Conservation (phyloP, 1,284 basidiomycete genomes). For the Inonotus hispidus region DNA sequence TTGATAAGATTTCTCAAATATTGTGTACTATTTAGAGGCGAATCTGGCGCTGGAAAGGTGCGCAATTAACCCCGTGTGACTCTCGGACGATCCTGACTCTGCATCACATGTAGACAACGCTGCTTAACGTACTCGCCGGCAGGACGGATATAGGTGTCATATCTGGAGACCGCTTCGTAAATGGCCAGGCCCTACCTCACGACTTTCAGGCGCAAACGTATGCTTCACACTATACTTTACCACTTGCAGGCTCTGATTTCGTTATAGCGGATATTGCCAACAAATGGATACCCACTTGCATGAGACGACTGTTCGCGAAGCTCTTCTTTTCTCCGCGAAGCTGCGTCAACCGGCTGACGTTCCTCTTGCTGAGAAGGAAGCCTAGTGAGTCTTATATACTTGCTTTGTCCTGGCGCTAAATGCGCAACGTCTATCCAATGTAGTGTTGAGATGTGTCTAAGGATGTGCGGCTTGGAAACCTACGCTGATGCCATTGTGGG, state of each 20-base stretch:
- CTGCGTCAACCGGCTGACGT: slow-evolving; percentile 73
- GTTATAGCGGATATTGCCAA: slow-evolving; percentile 62
- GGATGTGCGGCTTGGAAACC: slow-evolving; percentile 70
- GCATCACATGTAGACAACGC: slow-evolving; percentile 53
- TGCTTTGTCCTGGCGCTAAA: not conserved
- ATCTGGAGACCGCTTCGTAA: slow-evolving; percentile 72
- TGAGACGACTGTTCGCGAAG: slow-evolving; percentile 75
- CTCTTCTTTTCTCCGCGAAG: slow-evolving; percentile 76
- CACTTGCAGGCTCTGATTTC: slow-evolving; percentile 8
- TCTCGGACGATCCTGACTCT: slow-evolving; percentile 18
- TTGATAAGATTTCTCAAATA: not conserved
- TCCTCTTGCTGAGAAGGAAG: slow-evolving; percentile 68
- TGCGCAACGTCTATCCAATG: not conserved
- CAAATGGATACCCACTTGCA: slow-evolving; percentile 78
- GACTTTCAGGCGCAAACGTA: slow-evolving; percentile 74
- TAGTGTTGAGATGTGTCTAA: slow-evolving; percentile 73
- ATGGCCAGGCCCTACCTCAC: slow-evolving; percentile 62
- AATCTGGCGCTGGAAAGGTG: slow-evolving; percentile 75
- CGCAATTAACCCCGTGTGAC: slow-evolving; percentile 27
- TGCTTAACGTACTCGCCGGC: slow-evolving; percentile 81
- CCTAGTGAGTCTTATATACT: slow-evolving; percentile 46
- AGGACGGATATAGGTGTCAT: slow-evolving; percentile 77
- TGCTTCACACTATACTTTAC: slow-evolving; percentile 18
- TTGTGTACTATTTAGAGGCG: slow-evolving; percentile 35
- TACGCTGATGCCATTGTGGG: slow-evolving; percentile 76